Evolutionary conservation across 805 yeast genomes (phyloP).

Genomic region (Starmerella gropengiesseri): DNA sequence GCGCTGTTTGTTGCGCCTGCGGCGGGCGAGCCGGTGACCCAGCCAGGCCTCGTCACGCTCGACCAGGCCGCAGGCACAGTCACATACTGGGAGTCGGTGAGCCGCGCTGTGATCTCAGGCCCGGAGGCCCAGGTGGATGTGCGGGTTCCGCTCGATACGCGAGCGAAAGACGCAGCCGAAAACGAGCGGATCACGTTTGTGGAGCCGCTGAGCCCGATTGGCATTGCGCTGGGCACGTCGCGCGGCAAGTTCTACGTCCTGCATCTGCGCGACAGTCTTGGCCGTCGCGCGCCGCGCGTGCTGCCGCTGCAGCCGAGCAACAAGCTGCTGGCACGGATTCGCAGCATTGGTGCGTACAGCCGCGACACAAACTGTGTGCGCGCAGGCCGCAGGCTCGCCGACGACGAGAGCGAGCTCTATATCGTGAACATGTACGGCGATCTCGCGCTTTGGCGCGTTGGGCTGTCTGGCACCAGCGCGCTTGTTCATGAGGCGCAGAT

Average conservation of each 20-base stretch:
- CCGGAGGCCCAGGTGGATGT: slow-evolving; percentile 2
- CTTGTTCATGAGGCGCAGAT: slow-evolving; percentile 33
- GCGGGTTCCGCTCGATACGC: slow-evolving; percentile 38
- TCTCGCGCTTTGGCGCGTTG: slow-evolving; percentile 40
- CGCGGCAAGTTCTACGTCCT: slow-evolving; percentile 54
- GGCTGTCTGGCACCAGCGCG: slow-evolving; percentile 36
- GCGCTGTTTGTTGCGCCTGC: slow-evolving; percentile 51
- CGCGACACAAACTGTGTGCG: slow-evolving; percentile 48
- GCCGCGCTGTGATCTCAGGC: slow-evolving; percentile 49
- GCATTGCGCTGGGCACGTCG: slow-evolving; percentile 60
- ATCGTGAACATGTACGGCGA: slow-evolving; percentile 37
- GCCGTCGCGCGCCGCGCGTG: slow-evolving; percentile 39
- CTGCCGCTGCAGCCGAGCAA: slow-evolving; percentile 22
- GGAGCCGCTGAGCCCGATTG: slow-evolving; percentile 60
- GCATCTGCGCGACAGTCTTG: slow-evolving; percentile 54
- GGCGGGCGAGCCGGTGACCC: slow-evolving; percentile 33
- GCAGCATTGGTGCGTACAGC: slow-evolving; percentile 12
- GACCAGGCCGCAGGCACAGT: slow-evolving; percentile 48
- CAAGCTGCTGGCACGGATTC: slow-evolving; percentile 7
- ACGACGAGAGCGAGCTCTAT: slow-evolving; percentile 39
- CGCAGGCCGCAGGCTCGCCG: slow-evolving; percentile 40
- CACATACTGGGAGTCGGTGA: slow-evolving; percentile 64
- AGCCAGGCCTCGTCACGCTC: slow-evolving; percentile 64
- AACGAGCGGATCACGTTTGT: slow-evolving; percentile 38
- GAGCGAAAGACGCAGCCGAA: background rate